Percentiles rank a stretch among this genome's conserved stretches.
These are phyloP conservation scores for Carex cristatella DNA, from an alignment of 176 grass and related monocot genomes.

Conservation along the genomic window DNA sequence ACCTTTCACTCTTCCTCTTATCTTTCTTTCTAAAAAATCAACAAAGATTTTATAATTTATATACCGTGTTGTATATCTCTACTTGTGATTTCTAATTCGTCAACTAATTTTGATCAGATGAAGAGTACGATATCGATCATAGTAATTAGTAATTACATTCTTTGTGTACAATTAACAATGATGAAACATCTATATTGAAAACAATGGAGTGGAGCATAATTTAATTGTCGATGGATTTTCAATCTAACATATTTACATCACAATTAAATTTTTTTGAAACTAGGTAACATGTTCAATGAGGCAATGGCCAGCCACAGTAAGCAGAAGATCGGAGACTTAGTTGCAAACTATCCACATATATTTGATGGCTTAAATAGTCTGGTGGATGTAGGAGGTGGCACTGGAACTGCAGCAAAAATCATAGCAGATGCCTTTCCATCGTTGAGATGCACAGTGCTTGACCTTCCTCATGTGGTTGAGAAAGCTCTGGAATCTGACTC, in stretches of 20 bases:
- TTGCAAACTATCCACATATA: neutral
- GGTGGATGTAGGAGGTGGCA: neutral
- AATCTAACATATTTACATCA: neutral
- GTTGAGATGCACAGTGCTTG: conserved; percentile 2
- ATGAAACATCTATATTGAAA: too few species aligned
- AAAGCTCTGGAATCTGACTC: neutral
- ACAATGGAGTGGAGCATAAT: too few species aligned
- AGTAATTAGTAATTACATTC: neutral
- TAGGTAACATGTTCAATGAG: neutral
- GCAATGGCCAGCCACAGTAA: neutral
- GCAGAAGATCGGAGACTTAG: neutral
- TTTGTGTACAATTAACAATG: too few species aligned
- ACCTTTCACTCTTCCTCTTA: neutral
- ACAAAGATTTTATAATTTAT: neutral
- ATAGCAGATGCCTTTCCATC: neutral
- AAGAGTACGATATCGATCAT: neutral
- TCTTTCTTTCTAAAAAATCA: neutral
- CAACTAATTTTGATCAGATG: neutral
- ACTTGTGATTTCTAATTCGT: neutral
- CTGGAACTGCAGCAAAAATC: neutral
- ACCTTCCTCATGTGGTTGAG: neutral
- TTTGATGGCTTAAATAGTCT: neutral
- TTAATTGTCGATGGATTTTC: too few species aligned
- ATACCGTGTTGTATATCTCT: too few species aligned
- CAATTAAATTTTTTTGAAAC: neutral